Percentiles rank a stretch among this genome's conserved stretches.
Evolutionary conservation across 805 yeast genomes (phyloP).

Genomic region (Sugiyamaella chiloensis): DNA sequence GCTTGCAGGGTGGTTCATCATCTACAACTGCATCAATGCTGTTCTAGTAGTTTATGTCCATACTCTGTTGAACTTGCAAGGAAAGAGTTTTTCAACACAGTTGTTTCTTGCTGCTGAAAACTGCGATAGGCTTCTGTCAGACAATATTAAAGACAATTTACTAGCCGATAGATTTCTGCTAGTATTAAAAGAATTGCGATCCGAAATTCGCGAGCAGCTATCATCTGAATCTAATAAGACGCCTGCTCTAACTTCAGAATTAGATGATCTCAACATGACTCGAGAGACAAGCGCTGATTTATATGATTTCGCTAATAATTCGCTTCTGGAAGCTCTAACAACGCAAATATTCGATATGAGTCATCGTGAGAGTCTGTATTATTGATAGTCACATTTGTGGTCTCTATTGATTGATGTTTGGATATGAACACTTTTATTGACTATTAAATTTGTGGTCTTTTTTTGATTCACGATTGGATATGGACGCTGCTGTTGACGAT

Average conservation of each 20-base stretch:
- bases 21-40: slow-evolving; percentile 13
- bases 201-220: slow-evolving; percentile 10
- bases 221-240: neutral
- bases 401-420: too few relatives aligned
- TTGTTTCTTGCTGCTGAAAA: slow-evolving; percentile 7
- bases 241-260: neutral
- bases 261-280: neutral
- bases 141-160: slow-evolving; percentile 6
- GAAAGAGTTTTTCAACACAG: neutral
- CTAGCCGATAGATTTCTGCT: slow-evolving; percentile 8
- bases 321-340: slow-evolving; percentile 8
- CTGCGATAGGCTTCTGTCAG: slow-evolving; percentile 4
- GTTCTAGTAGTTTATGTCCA: slow-evolving; percentile 9
- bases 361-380: neutral
- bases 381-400: too few relatives aligned
- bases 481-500: too few relatives aligned
- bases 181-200: slow-evolving; percentile 8
- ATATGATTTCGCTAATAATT: slow-evolving; percentile 8
- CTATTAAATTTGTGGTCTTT: too few relatives aligned
- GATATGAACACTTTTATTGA: too few relatives aligned
- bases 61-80: slow-evolving; percentile 7
- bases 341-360: slow-evolving; percentile 10
- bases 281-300: slow-evolving; percentile 8
- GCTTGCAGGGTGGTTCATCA: slow-evolving; percentile 11
- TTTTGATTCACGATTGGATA: too few relatives aligned